Base-by-base conservation (phyloP, 2,329 filamentous ascomycete genomes). In the Epicoccum nigrum region DNA sequence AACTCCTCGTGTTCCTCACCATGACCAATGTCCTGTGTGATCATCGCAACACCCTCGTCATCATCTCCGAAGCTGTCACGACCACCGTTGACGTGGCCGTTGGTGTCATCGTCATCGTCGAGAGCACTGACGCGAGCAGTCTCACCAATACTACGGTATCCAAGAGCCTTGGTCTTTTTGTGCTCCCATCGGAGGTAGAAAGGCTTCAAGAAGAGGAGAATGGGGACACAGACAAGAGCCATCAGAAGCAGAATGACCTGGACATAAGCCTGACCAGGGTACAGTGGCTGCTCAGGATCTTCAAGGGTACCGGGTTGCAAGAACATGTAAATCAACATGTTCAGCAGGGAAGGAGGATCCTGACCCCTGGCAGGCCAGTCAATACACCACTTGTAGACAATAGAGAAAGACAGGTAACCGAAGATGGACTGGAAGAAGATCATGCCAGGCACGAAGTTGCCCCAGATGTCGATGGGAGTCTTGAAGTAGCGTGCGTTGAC, bases 281-380 rank as follows among this genome's bases (percentile, higher is more conserved):
- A 99, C 4, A 99, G 81, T 42, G 82, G 82, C 28, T 62, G 53
- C 2, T 61, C 59, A 40, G 81, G 81, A 55, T 90, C 84, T 40
- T 89, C 87, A 20, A 88, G 77, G 0, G 75, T 89, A 43, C 92
- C 92, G 3, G 94, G 94, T 58, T 87, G 86, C 62, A 99, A 78
- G 80, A 99, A 99, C 95, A 99, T 99, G 83, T 97, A 97, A 69
- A 99, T 99, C 68, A 99, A 81, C 93, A 97, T 97, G 83, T 99
- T 99, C 56, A 99, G 79, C 54, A 99, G 81, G 67, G 92, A 91
- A 2, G 95, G 94, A 1, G 95, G 90, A 56, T 84, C 82, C 62
- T 82, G 72, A 32, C 81, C 85, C 33, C 81, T 82, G 9, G 81
- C 85, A 39, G 78, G 77, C 94, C 94, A 99, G 74, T 99, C 87